Evolutionary conservation across 805 yeast species (phyloP).

Genomic region (Kodamaea restingae): DNA sequence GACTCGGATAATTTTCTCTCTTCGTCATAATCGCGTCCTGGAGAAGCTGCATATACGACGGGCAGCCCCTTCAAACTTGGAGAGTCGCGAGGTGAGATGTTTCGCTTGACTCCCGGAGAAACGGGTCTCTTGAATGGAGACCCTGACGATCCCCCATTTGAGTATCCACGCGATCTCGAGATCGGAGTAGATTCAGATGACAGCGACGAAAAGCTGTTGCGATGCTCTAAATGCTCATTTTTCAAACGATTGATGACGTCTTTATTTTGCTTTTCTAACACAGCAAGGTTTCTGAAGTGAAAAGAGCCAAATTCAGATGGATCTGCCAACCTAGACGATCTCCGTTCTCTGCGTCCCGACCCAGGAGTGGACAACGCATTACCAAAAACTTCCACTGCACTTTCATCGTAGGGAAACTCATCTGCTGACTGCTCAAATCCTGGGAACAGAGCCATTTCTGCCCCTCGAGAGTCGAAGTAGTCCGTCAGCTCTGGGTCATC

Average conservation of each 20-base stretch:
- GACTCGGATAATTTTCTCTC: neutral
- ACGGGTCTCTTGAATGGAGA: conserved; percentile 43
- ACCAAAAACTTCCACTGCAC: conserved; percentile 14
- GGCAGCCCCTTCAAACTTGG: neutral
- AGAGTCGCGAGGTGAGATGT: conserved; percentile 2
- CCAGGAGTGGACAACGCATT: conserved; percentile 13
- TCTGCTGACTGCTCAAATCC: conserved; percentile 5
- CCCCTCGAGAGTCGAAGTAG: conserved; percentile 90
- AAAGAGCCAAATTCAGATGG: conserved; percentile 87
- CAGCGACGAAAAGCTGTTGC: conserved; percentile 45
- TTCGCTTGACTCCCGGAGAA: conserved; percentile 31
- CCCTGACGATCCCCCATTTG: conserved; percentile 19
- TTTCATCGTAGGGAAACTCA: conserved; percentile 8
- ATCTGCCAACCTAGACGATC: conserved; percentile 70
- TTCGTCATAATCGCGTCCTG: neutral
- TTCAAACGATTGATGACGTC: conserved; percentile 86
- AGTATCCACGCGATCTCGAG: conserved; percentile 31
- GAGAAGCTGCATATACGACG: neutral
- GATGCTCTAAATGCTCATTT: conserved; percentile 71
- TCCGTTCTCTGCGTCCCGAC: conserved; percentile 49
- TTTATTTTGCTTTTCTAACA: conserved; percentile 88
- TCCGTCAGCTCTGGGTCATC: conserved; percentile 86
- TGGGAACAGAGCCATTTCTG: conserved; percentile 62
- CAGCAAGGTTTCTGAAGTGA: conserved; percentile 82
- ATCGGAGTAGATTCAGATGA: conserved; percentile 43